Base-by-base conservation (phyloP, 768 basidiomycete genomes). In the Omphalotus guepiniiformis region DNA sequence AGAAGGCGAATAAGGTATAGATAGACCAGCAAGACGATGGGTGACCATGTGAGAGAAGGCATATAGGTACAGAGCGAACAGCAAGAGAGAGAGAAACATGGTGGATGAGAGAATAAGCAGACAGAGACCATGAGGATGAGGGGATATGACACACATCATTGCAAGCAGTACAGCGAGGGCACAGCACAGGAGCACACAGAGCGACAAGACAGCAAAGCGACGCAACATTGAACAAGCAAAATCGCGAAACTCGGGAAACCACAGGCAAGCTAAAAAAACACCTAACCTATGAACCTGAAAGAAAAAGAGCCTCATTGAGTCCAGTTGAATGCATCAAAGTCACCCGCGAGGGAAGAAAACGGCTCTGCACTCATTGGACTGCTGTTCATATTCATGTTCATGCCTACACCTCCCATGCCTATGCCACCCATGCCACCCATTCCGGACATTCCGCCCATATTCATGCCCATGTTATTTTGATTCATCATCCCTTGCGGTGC, bases 271-370 rank as follows among this genome's bases (percentile, higher is more conserved):
- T 28, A 39, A 47, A 47, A 47, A 6, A 27, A 13, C 8, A 30
- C 11, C 15, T 30, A 21, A 46, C 39, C 48, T 21, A 40, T 43
- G 29, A 47, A 36, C 39, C 35, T 38, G 38, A 38, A 50, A 47
- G 36, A 49, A 50, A 47, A 34, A 49, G 9, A 56, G 57, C 60
- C 67, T 69, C 63, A 71, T 47, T 69, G 67, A 54, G 64, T 70
- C 77, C 82, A 83, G 58, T 77, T 79, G 61, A 82, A 79, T 52
- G 80, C 63, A 52, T 81, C 80, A 55, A 78, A 76, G 47, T 82
- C 82, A 55, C 59, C 69, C 43, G 64, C 45, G 29, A 70, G 67
- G 46, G 65, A 61, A 47, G 46, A 29, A 47, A 47, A 47, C 57
- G 67, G 68, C 56, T 78, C 78, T 55, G 59, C 59, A 47, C 66